Conservation (phyloP, 495 filamentous ascomycete genomes). For the Aspergillus nanangensis region DNA sequence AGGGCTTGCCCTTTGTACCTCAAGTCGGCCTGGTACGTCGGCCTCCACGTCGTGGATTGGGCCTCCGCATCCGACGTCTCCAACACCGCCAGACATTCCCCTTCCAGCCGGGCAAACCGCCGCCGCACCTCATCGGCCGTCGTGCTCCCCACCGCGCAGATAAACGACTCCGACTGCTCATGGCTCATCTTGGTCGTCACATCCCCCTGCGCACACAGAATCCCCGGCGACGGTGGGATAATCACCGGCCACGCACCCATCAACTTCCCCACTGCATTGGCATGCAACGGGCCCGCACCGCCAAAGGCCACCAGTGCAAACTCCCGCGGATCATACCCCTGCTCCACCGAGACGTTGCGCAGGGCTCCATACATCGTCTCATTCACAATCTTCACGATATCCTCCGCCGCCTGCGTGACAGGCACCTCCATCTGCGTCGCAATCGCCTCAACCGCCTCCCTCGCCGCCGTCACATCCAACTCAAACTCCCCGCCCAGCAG, state of each 20-base stretch:
- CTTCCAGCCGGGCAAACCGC: slow-evolving; percentile 20
- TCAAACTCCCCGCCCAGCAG: slow-evolving; percentile 43
- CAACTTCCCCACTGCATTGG: slow-evolving; percentile 43
- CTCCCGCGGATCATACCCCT: slow-evolving; percentile 47
- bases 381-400: slow-evolving; percentile 45
- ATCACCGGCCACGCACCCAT: slow-evolving; percentile 48
- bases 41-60: slow-evolving; percentile 20
- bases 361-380: slow-evolving; percentile 50
- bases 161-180: slow-evolving; percentile 39
- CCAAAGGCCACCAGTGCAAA: slow-evolving; percentile 50
- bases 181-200: slow-evolving; percentile 44
- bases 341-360: slow-evolving; percentile 46
- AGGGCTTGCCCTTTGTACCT: slow-evolving; percentile 46
- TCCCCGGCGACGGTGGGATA: slow-evolving; percentile 45
- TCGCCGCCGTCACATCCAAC: slow-evolving; percentile 36
- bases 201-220: slow-evolving; percentile 47
- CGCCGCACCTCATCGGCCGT: slow-evolving; percentile 18
- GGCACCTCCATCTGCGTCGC: slow-evolving; percentile 39
- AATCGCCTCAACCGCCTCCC: slow-evolving; percentile 31
- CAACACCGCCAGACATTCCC: slow-evolving; percentile 15
- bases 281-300: slow-evolving; percentile 47
- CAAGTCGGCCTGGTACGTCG: slow-evolving; percentile 39
- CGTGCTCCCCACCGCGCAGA: slow-evolving; percentile 28
- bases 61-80: slow-evolving; percentile 8
- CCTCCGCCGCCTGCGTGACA: slow-evolving; percentile 39